Evolutionary conservation across 2,329 filamentous ascomycete genomes (phyloP).

Genomic region (Fusarium pseudograminearum): DNA sequence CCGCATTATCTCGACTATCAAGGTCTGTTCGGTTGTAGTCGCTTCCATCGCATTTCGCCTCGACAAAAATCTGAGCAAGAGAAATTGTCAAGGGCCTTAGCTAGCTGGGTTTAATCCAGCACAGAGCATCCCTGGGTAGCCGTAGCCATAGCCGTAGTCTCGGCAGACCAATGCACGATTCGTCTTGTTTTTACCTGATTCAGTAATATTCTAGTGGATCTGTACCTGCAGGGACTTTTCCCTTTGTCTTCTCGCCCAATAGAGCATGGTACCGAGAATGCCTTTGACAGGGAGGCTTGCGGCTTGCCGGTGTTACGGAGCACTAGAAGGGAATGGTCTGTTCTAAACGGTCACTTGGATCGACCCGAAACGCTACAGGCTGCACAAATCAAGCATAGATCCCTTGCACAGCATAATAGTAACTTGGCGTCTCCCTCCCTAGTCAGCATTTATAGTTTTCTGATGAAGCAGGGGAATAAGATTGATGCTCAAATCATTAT

Average conservation of each 20-base stretch:
- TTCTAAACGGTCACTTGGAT: conserved; percentile 22
- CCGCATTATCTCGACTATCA: not conserved
- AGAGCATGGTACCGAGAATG: conserved; percentile 33
- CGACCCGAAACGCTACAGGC: conserved; percentile 11
- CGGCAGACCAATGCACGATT: conserved; percentile 33
- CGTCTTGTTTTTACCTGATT: conserved; percentile 30
- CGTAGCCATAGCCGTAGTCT: conserved; percentile 10
- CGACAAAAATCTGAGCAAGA: conserved; percentile 7
- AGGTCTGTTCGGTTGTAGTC: not conserved
- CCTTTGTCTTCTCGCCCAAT: conserved; percentile 14
- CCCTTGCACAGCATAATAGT: conserved; percentile 14
- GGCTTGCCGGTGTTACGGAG: conserved; percentile 18
- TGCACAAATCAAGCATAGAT: conserved; percentile 22
- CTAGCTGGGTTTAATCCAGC: not conserved
- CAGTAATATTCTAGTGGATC: conserved; percentile 30
- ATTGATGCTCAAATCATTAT: not conserved
- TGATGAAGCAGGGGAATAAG: not conserved
- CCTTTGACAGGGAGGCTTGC: conserved; percentile 23
- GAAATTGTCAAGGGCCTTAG: conserved; percentile 24
- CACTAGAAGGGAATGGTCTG: conserved; percentile 14
- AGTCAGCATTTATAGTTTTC: not conserved
- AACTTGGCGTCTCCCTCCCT: conserved; percentile 3
- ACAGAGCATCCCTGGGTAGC: not conserved
- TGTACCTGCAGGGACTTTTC: conserved; percentile 38
- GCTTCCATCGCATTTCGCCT: conserved; percentile 6